A percentile compares a stretch with the other conserved stretches of the same genome.
phyloP scores from a whole-genome alignment of 345 rosid genomes.

The Moricandia arvensis region DNA sequence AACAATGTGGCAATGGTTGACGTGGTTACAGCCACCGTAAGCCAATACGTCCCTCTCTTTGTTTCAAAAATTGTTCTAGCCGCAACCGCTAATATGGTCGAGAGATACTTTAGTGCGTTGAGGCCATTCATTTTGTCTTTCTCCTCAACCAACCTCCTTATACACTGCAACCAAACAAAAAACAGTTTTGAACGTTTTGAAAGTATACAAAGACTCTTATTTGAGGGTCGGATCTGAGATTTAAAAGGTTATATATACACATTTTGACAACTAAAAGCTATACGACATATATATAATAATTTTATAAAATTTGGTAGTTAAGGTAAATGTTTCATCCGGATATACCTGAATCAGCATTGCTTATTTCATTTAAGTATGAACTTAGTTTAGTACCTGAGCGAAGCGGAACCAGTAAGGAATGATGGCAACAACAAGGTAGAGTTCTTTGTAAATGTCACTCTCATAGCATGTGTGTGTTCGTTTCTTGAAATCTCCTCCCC shows the following conservation, averaged over 20 bases:
- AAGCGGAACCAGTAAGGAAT: conserved; percentile 75
- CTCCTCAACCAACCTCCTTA: conserved; percentile 62
- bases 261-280: no score
- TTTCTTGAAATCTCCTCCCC: conserved; percentile 52
- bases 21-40: conserved; percentile 49
- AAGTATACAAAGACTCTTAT: background rate
- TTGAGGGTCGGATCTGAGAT: no score
- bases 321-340: no score
- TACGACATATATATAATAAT: no score
- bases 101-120: conserved; percentile 58
- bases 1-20: conserved; percentile 54
- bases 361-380: background rate
- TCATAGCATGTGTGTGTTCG: conserved; percentile 51
- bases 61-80: conserved; percentile 44
- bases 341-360: no score
- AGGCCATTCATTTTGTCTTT: conserved; percentile 45
- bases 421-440: conserved; percentile 53
- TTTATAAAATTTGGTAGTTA: no score
- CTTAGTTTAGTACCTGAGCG: conserved; percentile 48
- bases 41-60: conserved; percentile 37
- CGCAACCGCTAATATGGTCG: conserved; percentile 59
- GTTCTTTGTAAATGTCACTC: conserved; percentile 43
- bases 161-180: conserved; percentile 42
- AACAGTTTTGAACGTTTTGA: background rate
- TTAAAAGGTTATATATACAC: no score